These are phyloP conservation scores for Hamigera avellanea DNA, from an alignment of 495 filamentous ascomycete species.

Conservation along the genomic window DNA sequence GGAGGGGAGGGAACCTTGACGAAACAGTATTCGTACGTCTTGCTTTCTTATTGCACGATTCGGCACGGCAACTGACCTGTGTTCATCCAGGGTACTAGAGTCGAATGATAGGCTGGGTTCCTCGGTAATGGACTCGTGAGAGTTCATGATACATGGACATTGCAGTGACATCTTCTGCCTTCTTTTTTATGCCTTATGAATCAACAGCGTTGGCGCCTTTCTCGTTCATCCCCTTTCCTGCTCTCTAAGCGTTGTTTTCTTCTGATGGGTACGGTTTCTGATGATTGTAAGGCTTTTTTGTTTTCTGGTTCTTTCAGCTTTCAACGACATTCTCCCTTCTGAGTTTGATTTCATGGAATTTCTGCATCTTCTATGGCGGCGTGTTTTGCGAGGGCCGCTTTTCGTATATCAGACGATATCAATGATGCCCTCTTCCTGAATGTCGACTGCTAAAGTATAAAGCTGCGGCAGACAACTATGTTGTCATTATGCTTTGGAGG, in stretches of 20 bases:
- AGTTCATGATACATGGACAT: neutral
- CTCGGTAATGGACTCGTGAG: constrained; percentile 35
- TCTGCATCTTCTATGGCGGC: neutral
- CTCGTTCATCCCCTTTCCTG: neutral
- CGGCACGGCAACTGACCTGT: constrained; percentile 1
- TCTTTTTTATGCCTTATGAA: constrained; percentile 1
- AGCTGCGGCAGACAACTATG: too few relatives aligned
- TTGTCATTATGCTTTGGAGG: too few relatives aligned
- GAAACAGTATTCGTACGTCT: constrained; percentile 76
- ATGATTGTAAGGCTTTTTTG: neutral
- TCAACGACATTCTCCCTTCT: too few relatives aligned
- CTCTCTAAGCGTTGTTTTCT: constrained; percentile 4
- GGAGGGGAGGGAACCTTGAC: constrained; percentile 88
- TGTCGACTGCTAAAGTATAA: too few relatives aligned
- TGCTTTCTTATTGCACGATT: too few relatives aligned
- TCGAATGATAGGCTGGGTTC: constrained; percentile 41
- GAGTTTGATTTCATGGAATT: neutral
- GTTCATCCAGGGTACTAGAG: constrained; percentile 33
- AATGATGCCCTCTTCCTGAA: too few relatives aligned
- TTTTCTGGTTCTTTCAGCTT: too few relatives aligned
- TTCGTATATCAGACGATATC: too few relatives aligned
- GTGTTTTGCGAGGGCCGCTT: too few relatives aligned
- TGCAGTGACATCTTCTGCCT: constrained; percentile 4
- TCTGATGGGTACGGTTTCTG: neutral
- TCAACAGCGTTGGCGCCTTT: neutral